phyloP scores from a whole-genome alignment of 2,329 filamentous ascomycete species.

The Torrubiellomyces zombiae region DNA sequence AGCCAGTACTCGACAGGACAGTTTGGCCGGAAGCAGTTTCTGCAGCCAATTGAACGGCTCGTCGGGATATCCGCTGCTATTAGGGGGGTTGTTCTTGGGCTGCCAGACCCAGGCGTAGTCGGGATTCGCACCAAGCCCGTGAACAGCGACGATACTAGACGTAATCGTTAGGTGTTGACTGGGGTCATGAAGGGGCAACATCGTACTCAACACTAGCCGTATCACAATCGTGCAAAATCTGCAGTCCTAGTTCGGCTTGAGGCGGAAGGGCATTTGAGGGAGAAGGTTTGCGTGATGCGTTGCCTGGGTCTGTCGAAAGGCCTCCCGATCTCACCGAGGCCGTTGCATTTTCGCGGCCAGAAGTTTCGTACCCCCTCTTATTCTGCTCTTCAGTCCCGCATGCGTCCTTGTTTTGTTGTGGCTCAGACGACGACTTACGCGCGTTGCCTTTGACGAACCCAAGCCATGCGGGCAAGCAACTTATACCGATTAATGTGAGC shows the following conservation, averaged over 20 bases:
- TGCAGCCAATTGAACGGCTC: constrained; percentile 2
- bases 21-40: constrained; percentile 2
- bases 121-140: constrained; percentile 5
- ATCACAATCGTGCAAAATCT: constrained; percentile 1
- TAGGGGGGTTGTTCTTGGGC: constrained; percentile 4
- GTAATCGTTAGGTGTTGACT: neutral
- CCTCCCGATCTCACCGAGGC: no score
- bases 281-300: no score
- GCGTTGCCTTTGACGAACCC: no score
- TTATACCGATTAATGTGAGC: no score
- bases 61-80: constrained; percentile 2
- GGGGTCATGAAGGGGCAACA: no score
- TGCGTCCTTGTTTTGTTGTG: no score
- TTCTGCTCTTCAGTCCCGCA: no score
- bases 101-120: constrained; percentile 5
- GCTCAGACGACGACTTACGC: no score
- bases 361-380: no score
- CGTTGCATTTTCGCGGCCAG: no score
- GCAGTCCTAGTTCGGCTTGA: neutral
- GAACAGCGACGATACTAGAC: constrained; percentile 4
- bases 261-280: neutral
- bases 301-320: no score
- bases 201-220: neutral
- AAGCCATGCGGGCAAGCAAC: no score
- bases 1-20: constrained; percentile 3